These are phyloP conservation scores for Hirschioporus abietinus DNA, from an alignment of 768 basidiomycete genomes.

Conservation along the genomic window DNA sequence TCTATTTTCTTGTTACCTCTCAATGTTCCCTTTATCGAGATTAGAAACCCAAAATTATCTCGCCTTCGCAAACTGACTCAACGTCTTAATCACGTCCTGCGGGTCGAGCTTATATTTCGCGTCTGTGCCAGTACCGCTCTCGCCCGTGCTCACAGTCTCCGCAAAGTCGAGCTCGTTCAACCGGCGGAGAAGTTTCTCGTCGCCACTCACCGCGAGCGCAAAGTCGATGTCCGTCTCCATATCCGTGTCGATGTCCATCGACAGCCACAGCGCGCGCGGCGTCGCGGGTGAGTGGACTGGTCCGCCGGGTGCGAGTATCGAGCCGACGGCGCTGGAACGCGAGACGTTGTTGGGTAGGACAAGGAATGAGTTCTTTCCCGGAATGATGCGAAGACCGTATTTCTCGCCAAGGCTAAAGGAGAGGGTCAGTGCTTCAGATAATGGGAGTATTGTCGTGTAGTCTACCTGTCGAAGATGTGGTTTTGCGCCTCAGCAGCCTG, in stretches of 20 bases:
- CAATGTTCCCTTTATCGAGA: too few species aligned
- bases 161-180: slow-evolving; percentile 69
- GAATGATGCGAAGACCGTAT: slow-evolving; percentile 79
- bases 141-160: slow-evolving; percentile 67
- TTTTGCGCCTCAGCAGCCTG: slow-evolving; percentile 91
- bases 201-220: slow-evolving; percentile 61
- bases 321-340: slow-evolving; percentile 75
- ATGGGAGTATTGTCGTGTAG: background rate
- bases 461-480: slow-evolving; percentile 76
- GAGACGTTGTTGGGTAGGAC: slow-evolving; percentile 80
- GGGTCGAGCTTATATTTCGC: slow-evolving; percentile 59
- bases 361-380: slow-evolving; percentile 73
- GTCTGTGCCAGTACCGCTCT: slow-evolving; percentile 75
- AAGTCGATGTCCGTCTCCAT: slow-evolving; percentile 45
- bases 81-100: slow-evolving; percentile 29
- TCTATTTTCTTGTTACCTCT: too few species aligned
- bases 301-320: slow-evolving; percentile 66
- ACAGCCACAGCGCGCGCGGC: slow-evolving; percentile 35
- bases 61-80: slow-evolving; percentile 27
- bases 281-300: slow-evolving; percentile 35
- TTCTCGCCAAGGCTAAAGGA: slow-evolving; percentile 67
- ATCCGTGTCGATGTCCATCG: slow-evolving; percentile 30
- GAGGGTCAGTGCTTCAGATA: background rate
- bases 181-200: slow-evolving; percentile 73
- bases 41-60: background rate